phyloP scores from a whole-genome alignment of 345 rosid species.

The Salix viminalis region DNA sequence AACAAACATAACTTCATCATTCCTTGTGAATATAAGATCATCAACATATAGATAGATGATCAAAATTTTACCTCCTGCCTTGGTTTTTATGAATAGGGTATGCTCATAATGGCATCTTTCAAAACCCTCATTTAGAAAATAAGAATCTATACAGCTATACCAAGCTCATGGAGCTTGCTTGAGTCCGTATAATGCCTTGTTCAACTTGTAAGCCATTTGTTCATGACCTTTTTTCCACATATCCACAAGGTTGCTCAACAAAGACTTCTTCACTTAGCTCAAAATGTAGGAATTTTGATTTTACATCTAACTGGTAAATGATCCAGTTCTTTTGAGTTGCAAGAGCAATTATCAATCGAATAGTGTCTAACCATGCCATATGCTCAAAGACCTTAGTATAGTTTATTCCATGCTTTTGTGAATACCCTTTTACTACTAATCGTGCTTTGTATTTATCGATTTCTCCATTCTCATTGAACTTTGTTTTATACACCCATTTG shows the following conservation, averaged over 20 bases:
- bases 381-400: not conserved
- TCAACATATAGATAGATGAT: not conserved
- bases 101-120: not conserved
- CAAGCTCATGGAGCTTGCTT: not conserved
- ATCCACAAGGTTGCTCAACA: not conserved
- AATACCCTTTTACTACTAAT: no score
- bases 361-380: slow-evolving; percentile 1
- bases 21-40: not conserved
- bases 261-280: not conserved
- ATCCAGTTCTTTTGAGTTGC: not conserved
- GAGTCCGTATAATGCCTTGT: not conserved
- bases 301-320: not conserved
- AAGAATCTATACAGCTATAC: not conserved
- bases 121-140: not conserved
- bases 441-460: no score
- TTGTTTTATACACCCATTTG: not conserved
- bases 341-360: not conserved
- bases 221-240: not conserved
- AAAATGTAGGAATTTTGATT: not conserved
- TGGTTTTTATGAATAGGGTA: not conserved
- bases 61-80: not conserved
- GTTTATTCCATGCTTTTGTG: no score
- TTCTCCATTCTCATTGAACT: no score
- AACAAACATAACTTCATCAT: not conserved
- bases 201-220: not conserved